These are phyloP conservation scores for Blastocrithidia nonstop DNA, from an alignment of 208 protist genomes.

Conservation along the genomic window DNA sequence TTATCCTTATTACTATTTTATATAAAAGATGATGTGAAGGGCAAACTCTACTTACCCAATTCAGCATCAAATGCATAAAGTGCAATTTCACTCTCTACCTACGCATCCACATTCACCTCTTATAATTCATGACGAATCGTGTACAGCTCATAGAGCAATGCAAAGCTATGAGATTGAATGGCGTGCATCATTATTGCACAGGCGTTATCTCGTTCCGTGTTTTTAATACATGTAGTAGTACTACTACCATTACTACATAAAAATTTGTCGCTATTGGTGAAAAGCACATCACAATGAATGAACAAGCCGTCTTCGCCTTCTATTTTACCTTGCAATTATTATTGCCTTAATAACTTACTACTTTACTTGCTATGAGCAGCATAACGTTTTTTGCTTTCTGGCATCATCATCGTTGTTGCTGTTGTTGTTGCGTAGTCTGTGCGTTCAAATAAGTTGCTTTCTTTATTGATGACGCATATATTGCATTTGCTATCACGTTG, in stretches of 20 bases:
- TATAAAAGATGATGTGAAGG: not conserved
- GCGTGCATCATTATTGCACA: conserved; percentile 3
- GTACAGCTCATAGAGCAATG: conserved; percentile 8
- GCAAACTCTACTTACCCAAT: not conserved
- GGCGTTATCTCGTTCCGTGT: conserved; percentile 6
- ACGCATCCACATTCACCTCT: not conserved
- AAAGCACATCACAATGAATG: conserved; percentile 9
- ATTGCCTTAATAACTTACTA: no score
- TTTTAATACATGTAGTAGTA: no score
- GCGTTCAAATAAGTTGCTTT: no score
- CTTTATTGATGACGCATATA: no score
- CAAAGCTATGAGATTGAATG: conserved; percentile 5
- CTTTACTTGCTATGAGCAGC: no score
- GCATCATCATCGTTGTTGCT: no score
- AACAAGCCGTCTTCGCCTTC: conserved; percentile 1
- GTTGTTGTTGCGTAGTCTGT: no score
- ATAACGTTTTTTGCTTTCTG: no score
- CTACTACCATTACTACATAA: no score
- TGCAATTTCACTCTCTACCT: not conserved
- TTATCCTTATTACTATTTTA: no score
- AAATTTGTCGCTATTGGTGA: no score
- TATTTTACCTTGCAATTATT: not conserved
- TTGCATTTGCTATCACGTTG: no score
- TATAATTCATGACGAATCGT: conserved; percentile 4
- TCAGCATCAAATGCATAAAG: conserved; percentile 7